Evolutionary conservation across 2,329 filamentous ascomycete genomes (phyloP), one percentile per base, ranked within the genome.

Genomic region (Alternaria postmessia): DNA sequence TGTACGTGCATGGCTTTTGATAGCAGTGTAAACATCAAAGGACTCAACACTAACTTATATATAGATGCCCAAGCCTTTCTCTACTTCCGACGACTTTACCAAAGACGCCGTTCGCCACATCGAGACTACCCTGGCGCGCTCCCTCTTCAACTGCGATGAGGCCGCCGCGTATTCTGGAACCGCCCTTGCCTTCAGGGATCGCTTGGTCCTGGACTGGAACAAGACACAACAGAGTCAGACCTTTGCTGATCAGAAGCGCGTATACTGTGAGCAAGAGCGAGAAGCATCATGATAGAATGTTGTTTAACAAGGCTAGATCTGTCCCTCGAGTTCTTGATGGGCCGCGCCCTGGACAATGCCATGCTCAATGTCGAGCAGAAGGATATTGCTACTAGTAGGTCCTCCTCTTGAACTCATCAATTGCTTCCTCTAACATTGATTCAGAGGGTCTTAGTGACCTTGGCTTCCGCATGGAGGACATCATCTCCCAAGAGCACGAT

Each of bases 81-180:
- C 84, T 63, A 88, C 86, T 70, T 89, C 92, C 77, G 93, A 96
- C 18, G 91, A 93, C 59, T 97, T 98, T 75, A 84, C 87, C 84
- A 88, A 84, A 77, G 94, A 97, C 76, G 86, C 96, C 58, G 93
- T 99, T 66, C 90, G 90, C 67, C 95, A 99, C 83, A 92, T 99
- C 74, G 95, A 99, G 82, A 98, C 95, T 3, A 97, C 94, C 3
- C 86, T 99, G 63, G 95, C 95, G 64, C 92, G 95, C 62, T 97
- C 94, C 75, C 88, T 99, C 79, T 98, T 94, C 87, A 99, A 99
- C 81, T 99, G 95, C 81, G 94, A 99, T 83, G 95, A 99, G 81
- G 80, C 85, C 55, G 95, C 95, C 54, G 93, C 94, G 32, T 99
- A 99, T 80, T 88, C 91, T 7, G 95, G 94, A 66, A 93, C 94